Percentiles rank a stretch among this genome's conserved stretches.
Conservation (phyloP, 116 monocot species). For the Posidonia oceanica region DNA sequence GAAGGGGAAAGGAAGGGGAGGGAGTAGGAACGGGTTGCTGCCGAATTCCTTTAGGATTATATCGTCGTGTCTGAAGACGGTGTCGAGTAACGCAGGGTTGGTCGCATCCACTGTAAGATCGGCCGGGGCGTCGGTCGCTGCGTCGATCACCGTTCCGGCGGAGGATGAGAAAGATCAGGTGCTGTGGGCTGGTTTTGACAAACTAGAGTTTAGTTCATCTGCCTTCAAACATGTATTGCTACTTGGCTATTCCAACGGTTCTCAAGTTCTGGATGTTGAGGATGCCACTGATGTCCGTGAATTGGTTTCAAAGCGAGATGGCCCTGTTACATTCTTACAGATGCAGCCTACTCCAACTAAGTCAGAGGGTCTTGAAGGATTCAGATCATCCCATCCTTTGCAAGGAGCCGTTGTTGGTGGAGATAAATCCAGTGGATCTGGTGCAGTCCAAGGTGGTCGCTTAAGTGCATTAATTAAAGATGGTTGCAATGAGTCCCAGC, state of each 20-base stretch:
- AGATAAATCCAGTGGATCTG: slow-evolving; percentile 79
- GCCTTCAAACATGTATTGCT: slow-evolving; percentile 75
- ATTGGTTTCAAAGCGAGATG: slow-evolving; percentile 92
- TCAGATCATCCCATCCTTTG: slow-evolving; percentile 75
- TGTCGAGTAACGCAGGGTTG: slow-evolving; percentile 70
- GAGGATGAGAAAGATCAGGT: slow-evolving; percentile 88
- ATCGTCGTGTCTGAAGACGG: slow-evolving; percentile 91
- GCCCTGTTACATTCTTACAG: slow-evolving; percentile 93
- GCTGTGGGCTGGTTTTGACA: slow-evolving; percentile 90
- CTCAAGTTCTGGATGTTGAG: slow-evolving; percentile 97
- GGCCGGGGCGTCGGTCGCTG: slow-evolving; percentile 86
- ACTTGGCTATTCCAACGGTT: slow-evolving; percentile 88
- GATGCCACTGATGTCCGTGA: slow-evolving; percentile 89
- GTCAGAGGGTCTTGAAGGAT: slow-evolving; percentile 55
- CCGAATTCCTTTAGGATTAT: slow-evolving; percentile 85
- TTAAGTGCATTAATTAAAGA: slow-evolving; percentile 77
- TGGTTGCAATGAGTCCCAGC: slow-evolving; percentile 27
- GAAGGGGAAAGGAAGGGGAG: slow-evolving; percentile 5
- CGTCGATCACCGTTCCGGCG: slow-evolving; percentile 42
- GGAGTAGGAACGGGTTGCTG: slow-evolving; percentile 44
- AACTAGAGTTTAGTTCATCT: slow-evolving; percentile 52
- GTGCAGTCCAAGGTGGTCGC: slow-evolving; percentile 78
- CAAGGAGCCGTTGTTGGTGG: slow-evolving; percentile 88
- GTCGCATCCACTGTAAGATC: slow-evolving; percentile 80
- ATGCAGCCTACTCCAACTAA: slow-evolving; percentile 65